Percentiles rank a stretch among this genome's conserved stretches.
Evolutionary conservation across 2,329 filamentous ascomycete species (phyloP).

Genomic region (Phoma sp.): DNA sequence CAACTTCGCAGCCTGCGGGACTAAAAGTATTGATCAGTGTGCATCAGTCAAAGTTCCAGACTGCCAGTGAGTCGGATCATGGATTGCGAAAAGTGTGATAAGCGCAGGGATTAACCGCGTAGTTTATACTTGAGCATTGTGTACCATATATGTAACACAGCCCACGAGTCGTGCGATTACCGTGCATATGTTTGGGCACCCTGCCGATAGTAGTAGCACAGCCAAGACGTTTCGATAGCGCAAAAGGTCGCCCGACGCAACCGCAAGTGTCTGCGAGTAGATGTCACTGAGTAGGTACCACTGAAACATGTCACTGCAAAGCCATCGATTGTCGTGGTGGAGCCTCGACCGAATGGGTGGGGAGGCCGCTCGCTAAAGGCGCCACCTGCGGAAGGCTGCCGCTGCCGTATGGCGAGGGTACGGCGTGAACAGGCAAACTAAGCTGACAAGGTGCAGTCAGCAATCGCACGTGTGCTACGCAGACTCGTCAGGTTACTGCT

Average conservation of each 20-base stretch:
- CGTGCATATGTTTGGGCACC: conserved; percentile 1
- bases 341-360: conserved; percentile 12
- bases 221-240: conserved; percentile 18
- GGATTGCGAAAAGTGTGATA: conserved; percentile 7
- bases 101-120: conserved; percentile 9
- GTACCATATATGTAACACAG: neutral
- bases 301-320: neutral
- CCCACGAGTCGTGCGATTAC: conserved; percentile 12
- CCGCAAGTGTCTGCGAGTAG: neutral
- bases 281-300: conserved; percentile 13
- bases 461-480: conserved; percentile 1
- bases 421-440: conserved; percentile 1
- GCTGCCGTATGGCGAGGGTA: conserved; percentile 6
- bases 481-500: neutral
- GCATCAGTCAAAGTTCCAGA: conserved; percentile 4
- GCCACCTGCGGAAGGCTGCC: conserved; percentile 11
- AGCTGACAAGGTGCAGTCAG: conserved; percentile 6
- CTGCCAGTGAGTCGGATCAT: neutral
- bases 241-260: neutral
- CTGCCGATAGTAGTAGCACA: conserved; percentile 2
- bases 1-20: conserved; percentile 3
- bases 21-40: conserved; percentile 4
- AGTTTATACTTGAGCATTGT: conserved; percentile 11
- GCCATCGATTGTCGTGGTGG: neutral
- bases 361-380: conserved; percentile 7